Evolutionary conservation across 2,329 filamentous ascomycete species (phyloP).

Genomic region (Phaeophleospora eucalypticola): DNA sequence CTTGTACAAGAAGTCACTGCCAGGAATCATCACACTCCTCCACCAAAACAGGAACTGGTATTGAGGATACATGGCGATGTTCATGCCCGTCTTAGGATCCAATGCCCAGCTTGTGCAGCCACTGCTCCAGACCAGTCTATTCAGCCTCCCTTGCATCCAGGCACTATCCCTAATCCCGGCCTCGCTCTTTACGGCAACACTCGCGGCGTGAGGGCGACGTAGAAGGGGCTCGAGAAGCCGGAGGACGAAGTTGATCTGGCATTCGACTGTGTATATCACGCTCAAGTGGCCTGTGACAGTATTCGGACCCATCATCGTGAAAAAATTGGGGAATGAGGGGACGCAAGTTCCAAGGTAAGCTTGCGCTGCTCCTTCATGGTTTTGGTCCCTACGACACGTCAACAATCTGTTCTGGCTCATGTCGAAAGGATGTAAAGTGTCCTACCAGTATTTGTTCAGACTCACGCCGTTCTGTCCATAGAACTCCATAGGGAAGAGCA

Average conservation of each 20-base stretch:
- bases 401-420: too few species aligned
- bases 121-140: constrained; percentile 45
- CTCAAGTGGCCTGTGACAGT: constrained; percentile 46
- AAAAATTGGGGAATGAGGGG: constrained; percentile 47
- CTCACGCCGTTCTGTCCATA: constrained; percentile 31
- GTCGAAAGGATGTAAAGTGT: too few species aligned
- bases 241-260: constrained; percentile 49
- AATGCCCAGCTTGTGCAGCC: constrained; percentile 54
- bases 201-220: constrained; percentile 28
- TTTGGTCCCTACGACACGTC: constrained; percentile 40
- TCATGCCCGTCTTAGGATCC: constrained; percentile 44
- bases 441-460: constrained; percentile 40
- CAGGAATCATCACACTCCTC: constrained; percentile 43
- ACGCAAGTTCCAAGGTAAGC: constrained; percentile 51
- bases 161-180: constrained; percentile 36
- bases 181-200: constrained; percentile 35
- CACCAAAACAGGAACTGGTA: constrained; percentile 50
- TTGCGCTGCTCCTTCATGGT: constrained; percentile 31
- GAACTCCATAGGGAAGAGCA: constrained; percentile 36
- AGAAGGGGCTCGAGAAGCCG: constrained; percentile 43
- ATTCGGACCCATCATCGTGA: constrained; percentile 32
- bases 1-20: constrained; percentile 24
- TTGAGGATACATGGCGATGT: constrained; percentile 52
- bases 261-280: constrained; percentile 50
- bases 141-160: constrained; percentile 41